Evolutionary conservation across 2,329 filamentous ascomycete species (phyloP), one percentile per base, ranked within the genome.

Genomic region (Aspergillus costaricaensis): DNA sequence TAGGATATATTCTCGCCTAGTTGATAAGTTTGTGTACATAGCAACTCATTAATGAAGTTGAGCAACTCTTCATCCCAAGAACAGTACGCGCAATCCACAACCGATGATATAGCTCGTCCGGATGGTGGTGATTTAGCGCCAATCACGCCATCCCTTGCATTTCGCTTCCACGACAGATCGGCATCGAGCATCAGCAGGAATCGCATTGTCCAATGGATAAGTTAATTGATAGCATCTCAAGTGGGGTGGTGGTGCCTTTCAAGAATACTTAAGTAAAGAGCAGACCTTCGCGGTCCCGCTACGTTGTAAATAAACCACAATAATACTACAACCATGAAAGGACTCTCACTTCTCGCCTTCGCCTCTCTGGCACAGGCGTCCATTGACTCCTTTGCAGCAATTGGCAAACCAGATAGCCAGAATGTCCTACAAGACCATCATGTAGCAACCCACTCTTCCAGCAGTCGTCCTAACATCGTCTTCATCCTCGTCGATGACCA

Each of bases 401-500:
- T 17, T 5, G 23, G 2, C 12, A 23, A n/a, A 23, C 21, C 19
- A 3, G 15, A 36, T 1, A 8, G 7, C 5, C 47, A 30, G 25
- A 49, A 7, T 10, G n/a, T 49, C 7, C 47, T 49, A 25, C 9
- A 32, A n/a, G 25, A 30, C 47, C 8, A n/a, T 9, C 23, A 25
- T 7, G 47, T 6, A 5, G 1, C 23, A 1, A 7, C n/a, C 0
- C 15, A 59, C 4, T 1, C 10, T 12, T 15, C 32, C 32, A 6
- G 12, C 32, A 36, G 32, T 1, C 66, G 61, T 14, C 77, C 81
- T 0, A 89, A 89, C 62, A 84, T 89, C 50, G 75, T 90, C 30
- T 86, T 89, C 69, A 85, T 89, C 62, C 74, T 89, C 48, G 87
- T 85, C 0, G 87, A 90, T 64, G 87, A 90, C 64, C 87, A 89